Evolutionary conservation across 2,329 filamentous ascomycete genomes (phyloP), one percentile per base, ranked within the genome.

Genomic region (Huntiella omanensis): DNA sequence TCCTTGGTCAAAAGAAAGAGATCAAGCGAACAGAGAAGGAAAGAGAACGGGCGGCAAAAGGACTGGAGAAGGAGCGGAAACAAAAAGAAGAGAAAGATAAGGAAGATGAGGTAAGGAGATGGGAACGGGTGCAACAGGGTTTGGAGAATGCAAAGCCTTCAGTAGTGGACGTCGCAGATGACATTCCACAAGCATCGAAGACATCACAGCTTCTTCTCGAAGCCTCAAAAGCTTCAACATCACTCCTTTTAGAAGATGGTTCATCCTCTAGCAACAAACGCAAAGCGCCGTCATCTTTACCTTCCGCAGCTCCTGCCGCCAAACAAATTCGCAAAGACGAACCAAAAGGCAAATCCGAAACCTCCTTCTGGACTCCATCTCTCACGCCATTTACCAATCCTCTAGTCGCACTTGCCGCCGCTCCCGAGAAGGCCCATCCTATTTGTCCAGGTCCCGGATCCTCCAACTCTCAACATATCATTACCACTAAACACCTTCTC

Each of bases 331-430:
- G 11, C 40, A 19, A n/a, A 36, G 34, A 15, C 4, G 34, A n/a
- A 4, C 15, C 34, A 36, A 36, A 11, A n/a, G 34, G 7, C 12
- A 36, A 36, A n/a, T 36, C 71, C 12, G 64, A 94, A 0, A 83
- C 85, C 0, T 92, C 85, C 0, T 96, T 96, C 63, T 96, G 88
- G 91, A 80, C 88, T 1, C 88, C 86, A 0, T 83, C 81, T 0
- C 72, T 88, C 48, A 92, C 83, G 0, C 85, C 85, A 10, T 60
- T 62, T 36, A 19, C 40, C 32, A 43, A 5, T 10, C 28, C 22
- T 34, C 28, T 43, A 13, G 13, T 17, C 7, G n/a, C 40, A 8
- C 59, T 60, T 33, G 56, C 60, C 40, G 55, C 60, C 45, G 58
- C 67, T 42, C 64, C 69, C 45, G 58, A 64, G 43, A 92, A 91